These are phyloP conservation scores for Neurospora sp. DNA, from an alignment of 495 filamentous ascomycete species.

Conservation along the genomic window DNA sequence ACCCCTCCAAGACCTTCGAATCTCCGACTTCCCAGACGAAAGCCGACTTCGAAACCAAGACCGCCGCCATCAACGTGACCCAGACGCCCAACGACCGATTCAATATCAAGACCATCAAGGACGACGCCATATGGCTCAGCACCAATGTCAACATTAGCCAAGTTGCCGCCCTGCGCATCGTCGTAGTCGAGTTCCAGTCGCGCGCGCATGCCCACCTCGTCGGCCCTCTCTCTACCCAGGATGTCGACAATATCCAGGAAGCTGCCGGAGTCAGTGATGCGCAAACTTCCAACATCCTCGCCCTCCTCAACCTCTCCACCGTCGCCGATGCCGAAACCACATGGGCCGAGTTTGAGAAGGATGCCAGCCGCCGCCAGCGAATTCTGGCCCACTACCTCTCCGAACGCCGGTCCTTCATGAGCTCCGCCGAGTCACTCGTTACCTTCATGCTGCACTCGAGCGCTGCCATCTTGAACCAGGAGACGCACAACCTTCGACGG, in stretches of 20 bases:
- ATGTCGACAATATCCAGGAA: conserved; percentile 54
- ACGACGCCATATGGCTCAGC: conserved; percentile 78
- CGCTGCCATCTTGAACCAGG: conserved; percentile 12
- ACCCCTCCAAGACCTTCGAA: conserved; percentile 53
- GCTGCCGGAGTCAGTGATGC: conserved; percentile 50
- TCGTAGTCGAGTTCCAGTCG: conserved; percentile 73
- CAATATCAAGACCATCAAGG: conserved; percentile 72
- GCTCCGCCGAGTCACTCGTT: conserved; percentile 32
- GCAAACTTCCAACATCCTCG: conserved; percentile 37
- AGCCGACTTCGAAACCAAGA: conserved; percentile 72
- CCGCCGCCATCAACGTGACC: conserved; percentile 79
- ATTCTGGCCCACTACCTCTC: conserved; percentile 58
- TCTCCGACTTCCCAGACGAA: conserved; percentile 49
- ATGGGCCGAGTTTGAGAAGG: conserved; percentile 45
- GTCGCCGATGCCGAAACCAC: conserved; percentile 37
- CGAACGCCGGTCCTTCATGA: conserved; percentile 52
- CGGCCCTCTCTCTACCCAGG: conserved; percentile 55
- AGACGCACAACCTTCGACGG: conserved; percentile 17
- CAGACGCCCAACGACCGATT: conserved; percentile 56
- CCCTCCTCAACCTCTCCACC: conserved; percentile 30
- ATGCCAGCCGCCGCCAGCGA: conserved; percentile 47
- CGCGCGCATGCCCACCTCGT: conserved; percentile 56
- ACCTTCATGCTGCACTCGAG: conserved; percentile 32
- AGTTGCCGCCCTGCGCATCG: conserved; percentile 69
- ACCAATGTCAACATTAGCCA: conserved; percentile 67